Percentiles rank a stretch among this genome's conserved stretches.
phyloP scores from a whole-genome alignment of 2,329 filamentous ascomycete genomes.

The Verticillium alfalfae region DNA sequence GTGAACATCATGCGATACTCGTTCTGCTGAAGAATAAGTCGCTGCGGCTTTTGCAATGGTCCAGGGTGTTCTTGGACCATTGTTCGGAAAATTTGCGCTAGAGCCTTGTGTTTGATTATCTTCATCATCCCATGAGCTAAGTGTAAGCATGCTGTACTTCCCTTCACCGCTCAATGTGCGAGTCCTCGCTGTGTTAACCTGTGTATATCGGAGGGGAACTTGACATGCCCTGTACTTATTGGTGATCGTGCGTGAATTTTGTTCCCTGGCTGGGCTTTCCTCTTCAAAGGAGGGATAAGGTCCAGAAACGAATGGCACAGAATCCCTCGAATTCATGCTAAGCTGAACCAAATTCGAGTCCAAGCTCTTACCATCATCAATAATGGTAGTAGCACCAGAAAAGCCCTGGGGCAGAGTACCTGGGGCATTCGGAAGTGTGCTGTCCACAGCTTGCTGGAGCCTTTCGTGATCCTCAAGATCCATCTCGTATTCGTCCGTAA shows the following conservation, averaged over 20 bases:
- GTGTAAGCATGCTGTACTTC: background rate
- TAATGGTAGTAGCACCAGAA: background rate
- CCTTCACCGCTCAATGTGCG: background rate
- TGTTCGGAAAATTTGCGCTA: background rate
- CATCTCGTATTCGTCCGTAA: background rate
- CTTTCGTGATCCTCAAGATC: background rate
- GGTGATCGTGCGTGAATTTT: background rate
- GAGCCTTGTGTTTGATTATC: background rate
- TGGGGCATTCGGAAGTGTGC: background rate
- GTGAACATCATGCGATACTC: background rate
- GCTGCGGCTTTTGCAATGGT: constrained; percentile 4
- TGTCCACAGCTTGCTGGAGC: background rate
- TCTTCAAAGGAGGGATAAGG: background rate
- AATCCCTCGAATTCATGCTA: background rate
- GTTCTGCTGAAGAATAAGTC: background rate
- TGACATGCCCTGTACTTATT: background rate
- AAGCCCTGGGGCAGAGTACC: background rate
- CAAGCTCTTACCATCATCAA: background rate
- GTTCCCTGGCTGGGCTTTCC: background rate
- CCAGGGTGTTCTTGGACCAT: constrained; percentile 6
- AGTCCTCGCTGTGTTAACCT: constrained; percentile 4
- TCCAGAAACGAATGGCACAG: background rate
- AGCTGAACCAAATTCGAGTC: background rate
- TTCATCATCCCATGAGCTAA: background rate
- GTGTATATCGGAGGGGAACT: background rate